Conservation (phyloP, 2,329 filamentous ascomycete genomes). For the Corinectria fuckeliana region DNA sequence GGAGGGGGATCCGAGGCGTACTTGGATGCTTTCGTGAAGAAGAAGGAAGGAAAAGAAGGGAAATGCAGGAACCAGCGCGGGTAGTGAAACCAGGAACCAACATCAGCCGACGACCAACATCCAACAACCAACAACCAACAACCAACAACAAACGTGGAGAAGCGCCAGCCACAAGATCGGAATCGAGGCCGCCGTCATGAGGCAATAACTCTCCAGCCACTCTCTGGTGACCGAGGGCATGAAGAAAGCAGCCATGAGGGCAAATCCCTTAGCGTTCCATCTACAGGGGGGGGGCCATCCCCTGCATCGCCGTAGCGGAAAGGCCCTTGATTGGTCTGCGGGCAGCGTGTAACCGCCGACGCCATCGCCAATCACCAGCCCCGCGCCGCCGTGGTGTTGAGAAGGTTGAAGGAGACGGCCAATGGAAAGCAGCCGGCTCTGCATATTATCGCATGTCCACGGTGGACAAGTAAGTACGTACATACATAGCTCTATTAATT, state of each 20-base stretch:
- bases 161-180: no score
- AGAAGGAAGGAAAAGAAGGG: background rate
- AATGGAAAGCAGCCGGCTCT: background rate
- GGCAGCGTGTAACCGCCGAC: slow-evolving; percentile 49
- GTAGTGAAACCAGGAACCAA: background rate
- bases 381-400: slow-evolving; percentile 19
- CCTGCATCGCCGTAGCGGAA: slow-evolving; percentile 30
- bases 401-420: background rate
- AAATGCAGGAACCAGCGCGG: background rate
- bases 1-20: background rate
- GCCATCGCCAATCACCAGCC: slow-evolving; percentile 40
- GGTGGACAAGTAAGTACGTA: no score
- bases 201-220: no score
- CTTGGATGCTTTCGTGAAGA: background rate
- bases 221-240: no score
- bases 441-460: background rate
- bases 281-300: no score
- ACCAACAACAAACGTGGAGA: no score
- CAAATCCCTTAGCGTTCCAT: no score
- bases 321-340: slow-evolving; percentile 43
- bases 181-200: no score
- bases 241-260: no score
- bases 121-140: background rate
- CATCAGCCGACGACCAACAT: background rate
- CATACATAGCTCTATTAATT: background rate